Conservation (phyloP, 495 filamentous ascomycete species). For the Platismatia glauca region DNA sequence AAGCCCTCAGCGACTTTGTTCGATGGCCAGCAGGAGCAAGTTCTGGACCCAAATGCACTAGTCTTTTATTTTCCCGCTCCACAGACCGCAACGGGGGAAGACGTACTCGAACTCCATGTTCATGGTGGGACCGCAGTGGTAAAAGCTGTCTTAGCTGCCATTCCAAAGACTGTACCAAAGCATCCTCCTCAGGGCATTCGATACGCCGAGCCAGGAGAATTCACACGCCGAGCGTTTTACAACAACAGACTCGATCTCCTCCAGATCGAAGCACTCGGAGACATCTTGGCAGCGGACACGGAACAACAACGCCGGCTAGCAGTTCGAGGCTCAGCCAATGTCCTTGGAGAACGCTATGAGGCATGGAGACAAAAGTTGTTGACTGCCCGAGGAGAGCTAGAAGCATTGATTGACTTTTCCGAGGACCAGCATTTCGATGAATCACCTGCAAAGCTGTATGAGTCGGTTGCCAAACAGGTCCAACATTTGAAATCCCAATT, state of each 20-base stretch:
- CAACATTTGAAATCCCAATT: constrained; percentile 51
- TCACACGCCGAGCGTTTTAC: constrained; percentile 85
- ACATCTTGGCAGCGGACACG: constrained; percentile 76
- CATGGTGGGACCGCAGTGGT: constrained; percentile 89
- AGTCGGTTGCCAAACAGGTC: constrained; percentile 58
- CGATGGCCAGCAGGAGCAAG: constrained; percentile 24
- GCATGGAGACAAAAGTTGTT: constrained; percentile 69
- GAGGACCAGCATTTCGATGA: constrained; percentile 98
- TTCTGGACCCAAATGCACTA: constrained; percentile 75
- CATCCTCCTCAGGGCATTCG: constrained; percentile 44
- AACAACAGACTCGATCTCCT: constrained; percentile 79
- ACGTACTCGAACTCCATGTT: constrained; percentile 84
- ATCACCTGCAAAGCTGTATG: constrained; percentile 60
- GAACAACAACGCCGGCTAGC: constrained; percentile 87
- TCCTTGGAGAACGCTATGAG: constrained; percentile 73
- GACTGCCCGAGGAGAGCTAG: constrained; percentile 78
- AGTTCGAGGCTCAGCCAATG: constrained; percentile 63
- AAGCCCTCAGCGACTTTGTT: constrained; percentile 39
- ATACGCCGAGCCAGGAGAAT: constrained; percentile 92
- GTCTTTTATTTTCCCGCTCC: constrained; percentile 84
- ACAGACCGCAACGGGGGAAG: constrained; percentile 81
- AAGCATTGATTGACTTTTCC: constrained; percentile 92
- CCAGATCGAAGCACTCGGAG: constrained; percentile 88
- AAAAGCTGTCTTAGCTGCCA: constrained; percentile 71
- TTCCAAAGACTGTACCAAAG: constrained; percentile 37